Evolutionary conservation across 2,329 filamentous ascomycete species (phyloP), one percentile per base, ranked within the genome.

Genomic region (Ophiostoma ulmi): DNA sequence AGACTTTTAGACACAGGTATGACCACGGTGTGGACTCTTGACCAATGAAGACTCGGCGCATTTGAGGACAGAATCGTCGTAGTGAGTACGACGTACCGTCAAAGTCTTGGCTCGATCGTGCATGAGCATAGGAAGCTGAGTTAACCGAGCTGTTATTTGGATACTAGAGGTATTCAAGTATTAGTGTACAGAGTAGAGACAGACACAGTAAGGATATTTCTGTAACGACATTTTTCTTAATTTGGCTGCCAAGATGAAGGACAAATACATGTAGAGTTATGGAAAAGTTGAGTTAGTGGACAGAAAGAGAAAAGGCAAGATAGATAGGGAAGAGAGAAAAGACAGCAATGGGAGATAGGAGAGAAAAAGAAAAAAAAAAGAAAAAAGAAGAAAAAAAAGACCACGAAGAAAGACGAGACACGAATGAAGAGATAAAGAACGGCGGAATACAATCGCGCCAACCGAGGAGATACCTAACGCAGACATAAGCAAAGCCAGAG

Each of bases 21-120:
- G 14, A n/a, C n/a, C 26, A 63, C 58, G 36, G 58, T 36, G 31
- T n/a, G 31, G 61, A 5, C 14, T n/a, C 0, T 14, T 36, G 31
- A 10, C 61, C 61, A 64, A 64, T 64, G 35, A 64, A 17, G 35
- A 31, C 5, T 7, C 35, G 58, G 58, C 26, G 26, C 58, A 48
- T 48, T 20, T 20, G 17, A 48, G 44, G 44, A n/a, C 44, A 2
- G 44, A 48, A 48, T 48, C 44, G 44, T 48, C 17, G 44, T 48
- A 48, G 44, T 48, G 10, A 58, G n/a, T 58, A 26, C 52, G 52
- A 58, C 52, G 61, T 38, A 64, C 38, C 61, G 61, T 64, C 61
- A 64, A 64, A 64, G 61, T 64, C 61, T 64, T 64, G 61, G 61
- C 61, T 64, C 61, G 61, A 64, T 64, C 61, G 58, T 64, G 61